Conservation (phyloP, 1,284 basidiomycete genomes). For the Rhodofomes roseus region DNA sequence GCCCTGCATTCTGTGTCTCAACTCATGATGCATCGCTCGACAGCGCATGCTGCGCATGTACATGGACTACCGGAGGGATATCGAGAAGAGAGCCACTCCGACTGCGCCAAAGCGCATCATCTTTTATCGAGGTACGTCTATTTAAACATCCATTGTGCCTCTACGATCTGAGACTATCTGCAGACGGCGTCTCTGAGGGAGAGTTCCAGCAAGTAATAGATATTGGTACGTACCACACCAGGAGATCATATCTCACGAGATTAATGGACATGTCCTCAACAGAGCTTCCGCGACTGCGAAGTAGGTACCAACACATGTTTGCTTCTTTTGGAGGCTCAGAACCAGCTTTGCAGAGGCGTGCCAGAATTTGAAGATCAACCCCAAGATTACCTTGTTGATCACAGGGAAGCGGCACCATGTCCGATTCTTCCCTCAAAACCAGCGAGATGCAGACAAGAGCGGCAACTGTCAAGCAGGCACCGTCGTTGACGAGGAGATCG, state of each 20-base stretch:
- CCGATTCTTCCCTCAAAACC: constrained; percentile 65
- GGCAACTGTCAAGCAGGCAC: constrained; percentile 77
- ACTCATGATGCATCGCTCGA: neutral
- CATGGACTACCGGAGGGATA: constrained; percentile 45
- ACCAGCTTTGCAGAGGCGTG: constrained; percentile 46
- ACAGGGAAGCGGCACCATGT: constrained; percentile 78
- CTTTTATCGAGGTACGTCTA: constrained; percentile 60
- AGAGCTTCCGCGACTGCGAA: constrained; percentile 57
- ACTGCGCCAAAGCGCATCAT: constrained; percentile 66
- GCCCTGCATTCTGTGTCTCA: neutral
- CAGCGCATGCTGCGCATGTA: constrained; percentile 55
- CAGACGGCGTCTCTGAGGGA: constrained; percentile 79
- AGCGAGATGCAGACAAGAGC: constrained; percentile 51
- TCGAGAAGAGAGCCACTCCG: constrained; percentile 48
- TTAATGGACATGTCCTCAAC: too few species aligned
- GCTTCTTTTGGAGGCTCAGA: neutral
- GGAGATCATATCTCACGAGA: too few species aligned
- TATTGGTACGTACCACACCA: too few species aligned
- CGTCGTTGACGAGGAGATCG: constrained; percentile 69
- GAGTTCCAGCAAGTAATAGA: constrained; percentile 70
- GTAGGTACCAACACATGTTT: constrained; percentile 32
- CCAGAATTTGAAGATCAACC: constrained; percentile 44
- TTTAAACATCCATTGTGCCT: neutral
- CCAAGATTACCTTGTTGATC: constrained; percentile 72
- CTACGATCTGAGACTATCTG: neutral